Conservation (phyloP, 805 yeast species). For the Sugiyamaella boreocaroliniensis region DNA sequence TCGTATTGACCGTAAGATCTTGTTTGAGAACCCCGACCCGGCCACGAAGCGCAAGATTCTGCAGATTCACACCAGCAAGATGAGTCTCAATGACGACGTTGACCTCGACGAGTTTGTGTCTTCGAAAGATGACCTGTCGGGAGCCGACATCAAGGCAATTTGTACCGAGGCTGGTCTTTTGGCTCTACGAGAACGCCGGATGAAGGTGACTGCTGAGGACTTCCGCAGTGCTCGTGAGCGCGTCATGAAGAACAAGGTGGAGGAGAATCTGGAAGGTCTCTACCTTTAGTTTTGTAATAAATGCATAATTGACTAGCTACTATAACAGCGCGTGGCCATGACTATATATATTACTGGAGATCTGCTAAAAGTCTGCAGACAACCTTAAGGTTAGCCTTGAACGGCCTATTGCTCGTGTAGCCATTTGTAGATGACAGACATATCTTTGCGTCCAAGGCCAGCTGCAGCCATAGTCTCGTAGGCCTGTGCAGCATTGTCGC, state of each 20-base stretch:
- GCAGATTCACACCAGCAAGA: slow-evolving; percentile 84
- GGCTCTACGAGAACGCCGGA: slow-evolving; percentile 92
- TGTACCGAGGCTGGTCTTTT: slow-evolving; percentile 96
- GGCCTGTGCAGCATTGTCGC: slow-evolving; percentile 20
- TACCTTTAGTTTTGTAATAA: slow-evolving; percentile 47
- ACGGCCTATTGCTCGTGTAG: slow-evolving; percentile 11
- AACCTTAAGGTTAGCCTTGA: too few species aligned
- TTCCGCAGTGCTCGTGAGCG: slow-evolving; percentile 91
- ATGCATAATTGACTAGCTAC: background rate
- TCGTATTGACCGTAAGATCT: slow-evolving; percentile 90
- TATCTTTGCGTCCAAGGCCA: slow-evolving; percentile 20
- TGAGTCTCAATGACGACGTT: slow-evolving; percentile 84
- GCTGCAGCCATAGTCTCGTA: slow-evolving; percentile 20
- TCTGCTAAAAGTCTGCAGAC: background rate
- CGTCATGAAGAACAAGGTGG: slow-evolving; percentile 92
- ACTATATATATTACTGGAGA: background rate
- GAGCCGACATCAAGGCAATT: slow-evolving; percentile 96
- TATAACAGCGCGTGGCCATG: background rate
- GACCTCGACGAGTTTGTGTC: slow-evolving; percentile 83
- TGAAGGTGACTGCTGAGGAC: slow-evolving; percentile 94
- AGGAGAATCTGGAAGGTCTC: slow-evolving; percentile 90
- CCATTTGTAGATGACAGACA: slow-evolving; percentile 26
- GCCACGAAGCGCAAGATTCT: slow-evolving; percentile 89
- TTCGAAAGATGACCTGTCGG: slow-evolving; percentile 88
- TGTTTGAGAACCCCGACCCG: slow-evolving; percentile 93